Percentiles rank a stretch among this genome's conserved stretches.
Conservation (phyloP, 495 filamentous ascomycete genomes). For the Xylaria curta region DNA sequence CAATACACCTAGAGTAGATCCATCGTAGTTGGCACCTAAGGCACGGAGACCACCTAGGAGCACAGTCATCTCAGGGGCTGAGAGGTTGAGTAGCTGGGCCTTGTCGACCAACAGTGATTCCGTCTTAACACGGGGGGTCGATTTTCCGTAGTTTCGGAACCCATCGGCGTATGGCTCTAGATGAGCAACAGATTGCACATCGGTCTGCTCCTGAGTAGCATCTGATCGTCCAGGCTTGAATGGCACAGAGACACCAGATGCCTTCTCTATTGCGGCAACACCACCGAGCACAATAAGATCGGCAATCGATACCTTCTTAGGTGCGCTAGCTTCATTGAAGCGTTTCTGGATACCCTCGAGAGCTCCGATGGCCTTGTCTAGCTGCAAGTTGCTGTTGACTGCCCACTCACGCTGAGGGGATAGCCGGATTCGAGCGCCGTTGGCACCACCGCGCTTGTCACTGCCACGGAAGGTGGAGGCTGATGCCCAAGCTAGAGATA, state of each 20-base stretch:
- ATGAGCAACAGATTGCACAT: conserved; percentile 64
- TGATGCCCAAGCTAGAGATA: conserved; percentile 70
- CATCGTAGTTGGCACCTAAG: conserved; percentile 70
- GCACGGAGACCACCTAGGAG: conserved; percentile 71
- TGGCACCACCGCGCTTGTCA: conserved; percentile 79
- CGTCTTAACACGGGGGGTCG: conserved; percentile 60
- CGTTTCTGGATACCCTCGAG: conserved; percentile 67
- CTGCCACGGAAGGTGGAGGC: conserved; percentile 74
- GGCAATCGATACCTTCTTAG: conserved; percentile 74
- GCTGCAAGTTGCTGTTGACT: conserved; percentile 68
- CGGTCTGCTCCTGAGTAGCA: conserved; percentile 67
- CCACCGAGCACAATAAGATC: conserved; percentile 75
- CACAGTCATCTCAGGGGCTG: conserved; percentile 70
- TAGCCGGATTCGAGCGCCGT: conserved; percentile 76
- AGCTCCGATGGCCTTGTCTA: conserved; percentile 60
- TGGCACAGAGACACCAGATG: conserved; percentile 56
- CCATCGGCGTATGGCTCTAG: conserved; percentile 69
- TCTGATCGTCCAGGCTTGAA: conserved; percentile 56
- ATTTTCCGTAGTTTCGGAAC: conserved; percentile 76
- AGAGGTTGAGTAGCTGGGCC: conserved; percentile 69
- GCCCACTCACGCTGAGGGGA: conserved; percentile 70
- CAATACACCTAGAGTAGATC: conserved; percentile 66
- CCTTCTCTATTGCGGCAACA: conserved; percentile 72
- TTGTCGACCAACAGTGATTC: conserved; percentile 73
- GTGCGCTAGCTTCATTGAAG: conserved; percentile 60